Evolutionary conservation across 1,284 basidiomycete species (phyloP).

Genomic region (Volvariella surrecta): DNA sequence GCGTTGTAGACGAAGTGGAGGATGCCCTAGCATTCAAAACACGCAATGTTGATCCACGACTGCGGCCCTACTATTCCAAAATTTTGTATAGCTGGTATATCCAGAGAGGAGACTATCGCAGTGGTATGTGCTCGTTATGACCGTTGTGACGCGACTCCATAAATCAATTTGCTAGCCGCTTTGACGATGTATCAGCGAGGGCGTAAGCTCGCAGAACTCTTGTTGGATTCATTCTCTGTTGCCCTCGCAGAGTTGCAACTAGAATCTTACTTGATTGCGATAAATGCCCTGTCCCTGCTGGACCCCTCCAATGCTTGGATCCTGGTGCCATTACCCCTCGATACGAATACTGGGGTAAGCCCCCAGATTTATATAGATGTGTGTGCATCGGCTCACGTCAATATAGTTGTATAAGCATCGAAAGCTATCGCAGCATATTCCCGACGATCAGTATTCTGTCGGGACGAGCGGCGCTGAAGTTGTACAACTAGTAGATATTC

Average conservation of each 20-base stretch:
- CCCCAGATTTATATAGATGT: conserved; percentile 23
- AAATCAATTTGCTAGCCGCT: conserved; percentile 48
- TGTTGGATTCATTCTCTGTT: conserved; percentile 35
- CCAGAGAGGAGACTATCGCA: conserved; percentile 79
- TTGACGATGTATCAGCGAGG: conserved; percentile 94
- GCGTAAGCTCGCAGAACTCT: conserved; percentile 62
- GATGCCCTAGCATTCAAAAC: conserved; percentile 89
- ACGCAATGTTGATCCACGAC: conserved; percentile 85
- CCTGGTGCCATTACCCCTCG: conserved; percentile 43
- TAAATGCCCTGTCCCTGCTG: conserved; percentile 84
- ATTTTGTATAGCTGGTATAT: conserved; percentile 96
- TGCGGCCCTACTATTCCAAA: conserved; percentile 81
- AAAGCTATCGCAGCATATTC: conserved; percentile 70
- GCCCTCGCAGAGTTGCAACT: conserved; percentile 69
- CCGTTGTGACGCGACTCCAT: conserved; percentile 7
- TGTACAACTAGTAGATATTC: conserved; percentile 76
- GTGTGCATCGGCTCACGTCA: conserved; percentile 13
- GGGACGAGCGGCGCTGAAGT: conserved; percentile 67
- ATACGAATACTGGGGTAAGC: conserved; percentile 23
- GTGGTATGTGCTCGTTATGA: conserved; percentile 45
- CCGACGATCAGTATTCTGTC: conserved; percentile 58
- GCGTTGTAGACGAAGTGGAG: conserved; percentile 84
- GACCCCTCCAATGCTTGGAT: conserved; percentile 85
- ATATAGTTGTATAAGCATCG: conserved; percentile 56
- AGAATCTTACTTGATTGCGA: conserved; percentile 77